Conservation (phyloP, 192 early-diverging fungal genomes). For the Mortierella alpina region DNA sequence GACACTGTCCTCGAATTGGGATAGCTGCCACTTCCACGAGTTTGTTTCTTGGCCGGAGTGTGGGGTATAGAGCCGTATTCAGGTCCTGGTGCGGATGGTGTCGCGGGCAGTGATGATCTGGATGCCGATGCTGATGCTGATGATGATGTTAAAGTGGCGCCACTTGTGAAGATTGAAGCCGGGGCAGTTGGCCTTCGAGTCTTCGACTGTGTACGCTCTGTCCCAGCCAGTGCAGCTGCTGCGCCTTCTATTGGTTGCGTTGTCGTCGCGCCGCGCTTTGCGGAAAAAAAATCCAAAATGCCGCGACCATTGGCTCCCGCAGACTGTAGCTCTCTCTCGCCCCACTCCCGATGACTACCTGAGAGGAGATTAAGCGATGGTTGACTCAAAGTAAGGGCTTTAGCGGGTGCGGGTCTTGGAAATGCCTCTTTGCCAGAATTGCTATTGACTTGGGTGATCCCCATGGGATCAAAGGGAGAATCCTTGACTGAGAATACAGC, state of each 20-base stretch:
- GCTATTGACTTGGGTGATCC: not conserved
- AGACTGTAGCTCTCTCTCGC: conserved; percentile 14
- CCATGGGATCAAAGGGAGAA: not conserved
- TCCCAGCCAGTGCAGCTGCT: not conserved
- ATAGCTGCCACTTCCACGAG: conserved; percentile 8
- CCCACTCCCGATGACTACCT: not conserved
- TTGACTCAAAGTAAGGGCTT: conserved; percentile 18
- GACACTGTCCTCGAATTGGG: conserved; percentile 47
- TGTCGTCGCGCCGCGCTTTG: not conserved
- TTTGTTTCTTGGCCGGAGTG: no score
- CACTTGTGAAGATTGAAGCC: not conserved
- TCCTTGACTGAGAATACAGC: conserved; percentile 7
- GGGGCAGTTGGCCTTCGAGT: conserved; percentile 6
- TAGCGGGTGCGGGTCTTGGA: conserved; percentile 11
- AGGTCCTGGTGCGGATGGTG: not conserved
- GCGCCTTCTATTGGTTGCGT: conserved; percentile 2
- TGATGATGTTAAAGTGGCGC: not conserved
- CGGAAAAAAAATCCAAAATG: conserved; percentile 16
- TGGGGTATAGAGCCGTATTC: not conserved
- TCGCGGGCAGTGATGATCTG: not conserved
- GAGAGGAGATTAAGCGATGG: conserved; percentile 3
- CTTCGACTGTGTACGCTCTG: not conserved
- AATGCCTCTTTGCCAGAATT: not conserved
- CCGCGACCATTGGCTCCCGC: not conserved
- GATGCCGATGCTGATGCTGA: not conserved